These are phyloP conservation scores for Glutinoglossum americanum DNA, from an alignment of 495 filamentous ascomycete species.

Conservation along the genomic window DNA sequence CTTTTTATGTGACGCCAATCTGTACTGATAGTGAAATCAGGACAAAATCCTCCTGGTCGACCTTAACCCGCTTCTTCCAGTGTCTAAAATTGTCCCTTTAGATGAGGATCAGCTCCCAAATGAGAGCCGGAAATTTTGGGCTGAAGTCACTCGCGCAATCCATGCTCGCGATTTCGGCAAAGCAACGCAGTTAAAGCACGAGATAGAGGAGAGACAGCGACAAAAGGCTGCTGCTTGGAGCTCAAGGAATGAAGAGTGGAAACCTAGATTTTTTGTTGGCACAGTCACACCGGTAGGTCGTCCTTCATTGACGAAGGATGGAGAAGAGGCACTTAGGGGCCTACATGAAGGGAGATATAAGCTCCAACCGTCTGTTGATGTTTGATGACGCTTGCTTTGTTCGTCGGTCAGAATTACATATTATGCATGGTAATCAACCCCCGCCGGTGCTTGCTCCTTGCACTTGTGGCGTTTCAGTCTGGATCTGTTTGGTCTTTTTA, in stretches of 20 bases:
- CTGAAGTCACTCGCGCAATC: conserved; percentile 72
- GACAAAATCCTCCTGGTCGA: conserved; percentile 60
- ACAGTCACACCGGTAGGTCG: conserved; percentile 50
- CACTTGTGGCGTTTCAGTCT: background rate
- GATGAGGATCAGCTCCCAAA: conserved; percentile 57
- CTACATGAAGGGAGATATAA: conserved; percentile 35
- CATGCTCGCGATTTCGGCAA: conserved; percentile 56
- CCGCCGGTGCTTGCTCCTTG: background rate
- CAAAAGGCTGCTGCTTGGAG: conserved; percentile 63
- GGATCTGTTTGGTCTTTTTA: background rate
- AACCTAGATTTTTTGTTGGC: conserved; percentile 76
- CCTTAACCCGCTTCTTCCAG: conserved; percentile 54
- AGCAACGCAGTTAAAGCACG: conserved; percentile 71
- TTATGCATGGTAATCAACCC: background rate
- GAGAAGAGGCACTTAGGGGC: conserved; percentile 42
- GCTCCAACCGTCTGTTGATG: background rate
- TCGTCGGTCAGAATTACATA: background rate
- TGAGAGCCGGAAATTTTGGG: conserved; percentile 80
- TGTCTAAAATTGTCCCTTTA: conserved; percentile 59
- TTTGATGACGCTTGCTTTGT: background rate
- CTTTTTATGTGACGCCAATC: background rate
- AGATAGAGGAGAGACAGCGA: conserved; percentile 78
- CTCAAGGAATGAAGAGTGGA: conserved; percentile 41
- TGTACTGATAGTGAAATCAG: conserved; percentile 17
- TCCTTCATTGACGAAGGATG: conserved; percentile 62